Evolutionary conservation across 2,329 filamentous ascomycete genomes (phyloP).

Genomic region (Pseudopyricularia cyperi): DNA sequence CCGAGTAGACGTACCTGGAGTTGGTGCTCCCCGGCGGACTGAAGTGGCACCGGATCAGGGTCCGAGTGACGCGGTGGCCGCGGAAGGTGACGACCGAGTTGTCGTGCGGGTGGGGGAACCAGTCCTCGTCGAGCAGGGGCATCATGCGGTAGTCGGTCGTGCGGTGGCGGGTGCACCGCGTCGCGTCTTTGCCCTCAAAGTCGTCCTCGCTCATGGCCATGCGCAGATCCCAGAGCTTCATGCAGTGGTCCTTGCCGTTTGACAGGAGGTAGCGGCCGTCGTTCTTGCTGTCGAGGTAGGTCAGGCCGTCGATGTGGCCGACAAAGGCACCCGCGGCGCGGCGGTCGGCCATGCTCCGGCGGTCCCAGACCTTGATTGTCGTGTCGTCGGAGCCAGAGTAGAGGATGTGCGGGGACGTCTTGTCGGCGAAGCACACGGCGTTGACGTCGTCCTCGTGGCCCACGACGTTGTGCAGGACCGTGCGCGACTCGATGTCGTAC

Average conservation of each 20-base stretch:
- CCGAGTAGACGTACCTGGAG: conserved; percentile 84
- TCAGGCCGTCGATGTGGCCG: conserved; percentile 53
- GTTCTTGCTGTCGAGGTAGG: conserved; percentile 57
- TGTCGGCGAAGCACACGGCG: conserved; percentile 90
- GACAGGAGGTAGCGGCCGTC: conserved; percentile 74
- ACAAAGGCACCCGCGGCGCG: conserved; percentile 56
- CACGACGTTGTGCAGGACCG: conserved; percentile 58
- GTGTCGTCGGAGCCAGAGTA: conserved; percentile 94
- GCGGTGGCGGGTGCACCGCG: conserved; percentile 46
- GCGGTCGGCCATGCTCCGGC: conserved; percentile 77
- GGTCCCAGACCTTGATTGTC: conserved; percentile 92
- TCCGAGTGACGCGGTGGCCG: conserved; percentile 78
- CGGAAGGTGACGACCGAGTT: conserved; percentile 90
- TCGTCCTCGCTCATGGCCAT: conserved; percentile 69
- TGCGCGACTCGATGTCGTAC: conserved; percentile 78
- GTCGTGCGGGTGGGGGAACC: conserved; percentile 66
- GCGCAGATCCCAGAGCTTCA: conserved; percentile 92
- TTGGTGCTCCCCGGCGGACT: conserved; percentile 77
- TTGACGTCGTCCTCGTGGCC: conserved; percentile 88
- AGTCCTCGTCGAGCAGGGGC: conserved; percentile 50
- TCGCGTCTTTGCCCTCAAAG: conserved; percentile 42
- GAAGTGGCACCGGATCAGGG: conserved; percentile 90
- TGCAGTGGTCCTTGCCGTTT: conserved; percentile 92
- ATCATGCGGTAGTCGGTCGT: conserved; percentile 71
- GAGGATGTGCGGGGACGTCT: conserved; percentile 76